These are phyloP conservation scores for Penicillium fimorum DNA, from an alignment of 495 filamentous ascomycete genomes.

Conservation along the genomic window DNA sequence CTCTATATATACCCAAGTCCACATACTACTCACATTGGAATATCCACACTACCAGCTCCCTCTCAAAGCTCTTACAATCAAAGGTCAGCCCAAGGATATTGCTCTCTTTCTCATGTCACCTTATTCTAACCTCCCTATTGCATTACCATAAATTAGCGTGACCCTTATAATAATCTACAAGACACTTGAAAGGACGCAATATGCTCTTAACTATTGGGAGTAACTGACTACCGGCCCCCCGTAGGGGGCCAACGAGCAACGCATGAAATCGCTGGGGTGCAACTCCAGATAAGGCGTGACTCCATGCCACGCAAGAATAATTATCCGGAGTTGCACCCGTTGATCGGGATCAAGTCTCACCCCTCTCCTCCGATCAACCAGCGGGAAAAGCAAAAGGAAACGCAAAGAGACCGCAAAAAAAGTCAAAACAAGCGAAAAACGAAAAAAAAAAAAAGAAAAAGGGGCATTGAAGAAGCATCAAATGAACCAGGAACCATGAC, in stretches of 20 bases:
- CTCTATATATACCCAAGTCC: background rate
- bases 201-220: background rate
- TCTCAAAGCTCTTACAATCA: background rate
- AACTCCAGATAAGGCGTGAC: background rate
- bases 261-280: background rate
- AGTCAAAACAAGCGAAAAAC: background rate
- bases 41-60: background rate
- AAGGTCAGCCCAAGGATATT: background rate
- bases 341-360: background rate
- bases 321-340: background rate
- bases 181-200: background rate
- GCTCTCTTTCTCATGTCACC: background rate
- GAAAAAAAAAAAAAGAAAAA: background rate
- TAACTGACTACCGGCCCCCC: background rate
- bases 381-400: background rate
- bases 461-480: background rate
- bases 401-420: background rate
- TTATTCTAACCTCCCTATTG: background rate
- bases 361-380: background rate
- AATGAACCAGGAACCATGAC: background rate
- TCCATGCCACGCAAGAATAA: background rate
- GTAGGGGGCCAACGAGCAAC: slow-evolving; percentile 1
- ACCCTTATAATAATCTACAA: background rate
- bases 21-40: background rate
- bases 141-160: background rate